Base-by-base conservation (phyloP, 2,329 filamentous ascomycete species). In the Colletotrichum sp. region DNA sequence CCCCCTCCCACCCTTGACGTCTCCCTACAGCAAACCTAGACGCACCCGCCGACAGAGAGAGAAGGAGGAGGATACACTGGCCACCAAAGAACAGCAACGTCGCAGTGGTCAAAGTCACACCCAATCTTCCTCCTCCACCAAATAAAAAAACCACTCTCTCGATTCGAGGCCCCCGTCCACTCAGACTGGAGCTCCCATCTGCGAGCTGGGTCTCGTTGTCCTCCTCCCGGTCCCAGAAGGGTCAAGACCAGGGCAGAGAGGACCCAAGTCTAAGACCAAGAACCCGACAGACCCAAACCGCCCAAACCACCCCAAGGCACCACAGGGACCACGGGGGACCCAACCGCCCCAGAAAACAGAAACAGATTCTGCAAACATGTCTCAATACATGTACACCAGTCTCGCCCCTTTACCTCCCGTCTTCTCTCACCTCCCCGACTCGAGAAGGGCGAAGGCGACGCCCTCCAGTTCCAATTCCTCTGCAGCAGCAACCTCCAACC, bases 341-440 rank as follows among this genome's bases (percentile, higher is more conserved):
- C 67, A 62, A 70, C 24, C 26, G 67, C 67, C 67, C 67, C 67
- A 70, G 67, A 62, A 67, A 66, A 70, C 67, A 70, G 67, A 70
- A 63, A 65, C 72, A 75, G 55, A 68, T 63, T 75, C 55, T 75
- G 72, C 72, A 75, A 75, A 72, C 69, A 75, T 75, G 72, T 75
- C 72, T 69, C 72, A 75, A 69, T 78, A 78, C 77, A 78, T 78
- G 76, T 78, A 78, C 69, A 75, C 76, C 76, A 71, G 62, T 59
- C 21, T 76, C 63, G 72, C 76, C 66, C 76, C 77, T 69, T 67
- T 78, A 70, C 76, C 76, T 57, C 69, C 72, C 57, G 57, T 77
- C 44, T 77, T 77, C 32, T 73, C 71, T 59, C 74, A 71, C 64
- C 21, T 69, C n/a, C 44, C 44, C 64, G 71, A 76, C 10, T 69